Conservation (phyloP, 2,329 filamentous ascomycete species). For the Cladosporium sp. region DNA sequence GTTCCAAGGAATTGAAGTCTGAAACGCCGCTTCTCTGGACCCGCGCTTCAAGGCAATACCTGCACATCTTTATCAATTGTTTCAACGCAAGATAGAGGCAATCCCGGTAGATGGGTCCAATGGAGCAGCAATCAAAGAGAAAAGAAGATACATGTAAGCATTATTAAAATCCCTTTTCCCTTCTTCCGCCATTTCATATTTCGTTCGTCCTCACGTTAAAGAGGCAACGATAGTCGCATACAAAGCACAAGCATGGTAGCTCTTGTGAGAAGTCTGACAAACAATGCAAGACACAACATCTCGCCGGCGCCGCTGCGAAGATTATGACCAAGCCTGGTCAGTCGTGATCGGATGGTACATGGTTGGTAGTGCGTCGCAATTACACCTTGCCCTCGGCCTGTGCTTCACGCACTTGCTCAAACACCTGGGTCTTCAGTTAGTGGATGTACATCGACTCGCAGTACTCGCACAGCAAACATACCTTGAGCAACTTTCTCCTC, state of each 20-base stretch:
- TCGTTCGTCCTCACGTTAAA: background rate
- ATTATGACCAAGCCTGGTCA: background rate
- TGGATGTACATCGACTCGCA: background rate
- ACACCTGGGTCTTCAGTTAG: conserved; percentile 60
- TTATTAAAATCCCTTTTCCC: conserved; percentile 13
- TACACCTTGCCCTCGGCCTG: conserved; percentile 45
- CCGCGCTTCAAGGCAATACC: background rate
- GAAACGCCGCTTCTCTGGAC: background rate
- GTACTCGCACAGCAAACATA: conserved; percentile 38
- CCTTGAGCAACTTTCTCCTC: conserved; percentile 96
- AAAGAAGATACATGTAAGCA: conserved; percentile 14
- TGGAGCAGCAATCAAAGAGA: background rate
- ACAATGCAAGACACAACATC: background rate
- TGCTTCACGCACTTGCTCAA: conserved; percentile 83
- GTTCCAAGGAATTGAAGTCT: background rate
- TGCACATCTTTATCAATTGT: background rate
- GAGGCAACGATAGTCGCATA: background rate
- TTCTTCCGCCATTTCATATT: background rate
- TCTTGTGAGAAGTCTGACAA: background rate
- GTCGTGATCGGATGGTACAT: background rate
- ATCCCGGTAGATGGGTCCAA: background rate
- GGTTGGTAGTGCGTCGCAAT: background rate
- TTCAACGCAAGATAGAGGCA: background rate
- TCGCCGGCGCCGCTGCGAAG: background rate
- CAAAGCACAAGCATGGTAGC: conserved; percentile 1